phyloP scores from a whole-genome alignment of 2,329 filamentous ascomycete species.

The Cladosporium sp. region DNA sequence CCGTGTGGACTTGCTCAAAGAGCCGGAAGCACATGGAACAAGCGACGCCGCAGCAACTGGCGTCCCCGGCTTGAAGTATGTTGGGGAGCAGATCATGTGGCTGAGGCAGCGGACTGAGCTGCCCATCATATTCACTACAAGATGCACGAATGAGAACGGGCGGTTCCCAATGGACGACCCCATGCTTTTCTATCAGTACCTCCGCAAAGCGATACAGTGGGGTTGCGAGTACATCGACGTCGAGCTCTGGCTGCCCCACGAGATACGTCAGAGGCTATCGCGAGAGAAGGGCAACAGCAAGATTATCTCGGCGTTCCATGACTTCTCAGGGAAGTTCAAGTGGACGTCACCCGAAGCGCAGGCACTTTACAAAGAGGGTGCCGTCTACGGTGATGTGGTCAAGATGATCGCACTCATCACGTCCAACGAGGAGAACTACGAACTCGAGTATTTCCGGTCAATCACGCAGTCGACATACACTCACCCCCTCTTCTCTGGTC shows the following conservation, averaged over 20 bases:
- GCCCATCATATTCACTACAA: constrained; percentile 83
- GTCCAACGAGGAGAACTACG: constrained; percentile 79
- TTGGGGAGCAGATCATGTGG: constrained; percentile 80
- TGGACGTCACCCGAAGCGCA: constrained; percentile 72
- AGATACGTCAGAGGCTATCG: constrained; percentile 61
- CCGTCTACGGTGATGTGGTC: constrained; percentile 73
- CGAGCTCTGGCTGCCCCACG: constrained; percentile 77
- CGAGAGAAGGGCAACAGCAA: constrained; percentile 69
- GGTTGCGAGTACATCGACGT: constrained; percentile 87
- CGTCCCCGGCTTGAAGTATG: constrained; percentile 74
- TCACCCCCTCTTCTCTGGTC: constrained; percentile 69
- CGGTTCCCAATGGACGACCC: constrained; percentile 79
- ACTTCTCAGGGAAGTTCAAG: constrained; percentile 77
- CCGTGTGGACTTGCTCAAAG: constrained; percentile 72
- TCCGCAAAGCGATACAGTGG: constrained; percentile 82
- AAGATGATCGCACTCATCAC: constrained; percentile 86
- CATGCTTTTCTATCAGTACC: constrained; percentile 66
- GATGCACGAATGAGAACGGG: constrained; percentile 76
- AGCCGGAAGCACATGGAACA: constrained; percentile 57
- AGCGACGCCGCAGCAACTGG: constrained; percentile 41
- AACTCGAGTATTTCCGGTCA: constrained; percentile 82
- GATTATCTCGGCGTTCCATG: constrained; percentile 88
- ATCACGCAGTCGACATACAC: constrained; percentile 64
- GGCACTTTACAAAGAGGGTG: constrained; percentile 63
- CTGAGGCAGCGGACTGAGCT: constrained; percentile 76